Base-by-base conservation (phyloP, 176 grass and related monocot species). In the Eremochloa ophiuroides region DNA sequence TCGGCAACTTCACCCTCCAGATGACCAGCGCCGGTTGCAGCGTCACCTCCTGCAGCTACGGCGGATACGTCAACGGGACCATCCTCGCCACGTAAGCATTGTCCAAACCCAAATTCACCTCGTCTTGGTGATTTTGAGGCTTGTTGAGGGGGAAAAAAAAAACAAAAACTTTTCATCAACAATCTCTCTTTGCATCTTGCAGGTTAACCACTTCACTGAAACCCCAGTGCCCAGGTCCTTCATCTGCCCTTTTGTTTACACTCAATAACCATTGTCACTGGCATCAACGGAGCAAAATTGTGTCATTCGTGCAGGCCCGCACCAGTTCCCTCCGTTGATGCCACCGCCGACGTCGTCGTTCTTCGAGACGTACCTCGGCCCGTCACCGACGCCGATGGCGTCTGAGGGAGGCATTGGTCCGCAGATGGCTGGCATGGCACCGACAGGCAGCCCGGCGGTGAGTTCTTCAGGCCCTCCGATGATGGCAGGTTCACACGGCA, bases 161-260 rank as follows among this genome's bases (percentile, higher is more conserved):
- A 12, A 15, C 0, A n/a, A n/a, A n/a, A n/a, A n/a, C 3, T 64
- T 63, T 34, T 20, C 48, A 76, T 41, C 37, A 0, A 4, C 17
- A n/a, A 42, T 66, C 26, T 42, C n/a, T 43, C 25, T 44, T 17
- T 76, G 55, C 64, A 13, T 31, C 70, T 80, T 75, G 55, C 87
- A 92, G 94, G 82, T 75, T 97, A 81, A 87, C 79, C 18, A 86
- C 87, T 25, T 83, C 87, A 0, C 62, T 97, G 11, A 93, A 94
- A 33, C 94, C 94, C 30, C 86, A 50, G 4, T 93, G 94, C 84
- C 94, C 94, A 91, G 93, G 93, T 91, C n/a, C n/a, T n/a, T n/a
- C n/a, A n/a, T n/a, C n/a, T n/a, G n/a, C n/a, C n/a, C n/a, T n/a
- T n/a, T n/a, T n/a, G n/a, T n/a, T n/a, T n/a, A n/a, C n/a, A n/a